Base-by-base conservation (phyloP, 768 basidiomycete species). In the Macrolepiota fuliginosa region DNA sequence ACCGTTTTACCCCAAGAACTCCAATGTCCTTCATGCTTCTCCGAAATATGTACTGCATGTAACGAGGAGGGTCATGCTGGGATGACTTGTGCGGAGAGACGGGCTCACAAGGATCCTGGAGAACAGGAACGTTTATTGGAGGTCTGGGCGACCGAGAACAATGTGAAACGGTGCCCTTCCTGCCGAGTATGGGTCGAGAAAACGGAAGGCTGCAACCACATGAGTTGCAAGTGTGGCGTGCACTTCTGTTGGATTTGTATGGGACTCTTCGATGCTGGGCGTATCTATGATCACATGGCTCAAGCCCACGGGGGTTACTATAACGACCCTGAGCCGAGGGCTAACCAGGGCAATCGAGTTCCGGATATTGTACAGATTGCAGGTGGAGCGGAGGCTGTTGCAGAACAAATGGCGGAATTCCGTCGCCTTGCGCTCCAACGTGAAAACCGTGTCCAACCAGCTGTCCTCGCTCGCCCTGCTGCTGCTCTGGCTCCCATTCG, bases 201-300 rank as follows among this genome's bases (percentile, higher is more conserved):
- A 68, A 75, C 64, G 3, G 80, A 73, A 24, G 84, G 84, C 0
- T 86, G 84, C 70, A 83, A 85, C 67, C 84, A 84, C 66, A 79
- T 86, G 71, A 63, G 67, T 1, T 86, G 84, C 66, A 71, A 59
- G 58, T 85, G 84, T 64, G 78, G 78, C 3, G 76, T 76, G 5
- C 83, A 86, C 65, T 62, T 66, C 40, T 69, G 68, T 58, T 69
- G 68, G 68, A 42, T 64, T 13, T 69, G 68, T 46, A 15, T 61
- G 46, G 57, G 64, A 5, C 54, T 64, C 17, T 68, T 66, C 56
- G 64, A 61, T 1, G 39, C 15, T 15, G 42, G 10, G 7, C 36
- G 19, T 5, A 67, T 67, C 32, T 67, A 67, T 57, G 39, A 15
- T 10, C 63, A 64, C 39, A 62, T 64, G 52, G 15, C 37, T 11